Evolutionary conservation across 169 alveolate species (phyloP).

Genomic region (Babesia gibsoni): DNA sequence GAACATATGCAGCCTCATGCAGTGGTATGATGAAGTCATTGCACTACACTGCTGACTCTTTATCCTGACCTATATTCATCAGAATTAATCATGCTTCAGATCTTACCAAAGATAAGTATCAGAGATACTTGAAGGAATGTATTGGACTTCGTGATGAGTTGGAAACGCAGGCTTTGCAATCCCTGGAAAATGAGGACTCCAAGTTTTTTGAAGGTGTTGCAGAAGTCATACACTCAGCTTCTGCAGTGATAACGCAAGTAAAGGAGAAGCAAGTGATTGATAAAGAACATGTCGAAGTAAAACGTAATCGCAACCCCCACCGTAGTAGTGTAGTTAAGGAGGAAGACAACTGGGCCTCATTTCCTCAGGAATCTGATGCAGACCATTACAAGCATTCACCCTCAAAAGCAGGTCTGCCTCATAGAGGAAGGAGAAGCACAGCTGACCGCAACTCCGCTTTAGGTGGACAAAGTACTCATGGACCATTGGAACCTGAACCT

Average conservation of each 20-base stretch:
- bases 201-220: slow-evolving; percentile 28
- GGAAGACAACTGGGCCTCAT: too few relatives aligned
- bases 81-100: not conserved
- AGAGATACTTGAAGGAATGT: slow-evolving; percentile 17
- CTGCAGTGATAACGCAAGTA: not conserved
- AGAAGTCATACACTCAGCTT: slow-evolving; percentile 22
- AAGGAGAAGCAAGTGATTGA: not conserved
- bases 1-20: too few relatives aligned
- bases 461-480: too few relatives aligned
- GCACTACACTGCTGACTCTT: too few relatives aligned
- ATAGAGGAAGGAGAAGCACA: too few relatives aligned
- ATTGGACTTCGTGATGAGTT: not conserved
- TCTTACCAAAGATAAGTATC: slow-evolving; percentile 31
- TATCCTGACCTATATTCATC: not conserved
- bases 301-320: not conserved
- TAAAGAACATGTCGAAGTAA: not conserved
- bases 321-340: too few relatives aligned
- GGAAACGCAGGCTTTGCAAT: slow-evolving; percentile 26
- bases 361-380: too few relatives aligned
- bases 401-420: too few relatives aligned
- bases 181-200: slow-evolving; percentile 23
- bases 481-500: too few relatives aligned
- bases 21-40: too few relatives aligned
- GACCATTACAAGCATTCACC: too few relatives aligned
- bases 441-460: too few relatives aligned